Evolutionary conservation across 2,329 filamentous ascomycete genomes (phyloP).

Genomic region (Ceratocystis variospora): DNA sequence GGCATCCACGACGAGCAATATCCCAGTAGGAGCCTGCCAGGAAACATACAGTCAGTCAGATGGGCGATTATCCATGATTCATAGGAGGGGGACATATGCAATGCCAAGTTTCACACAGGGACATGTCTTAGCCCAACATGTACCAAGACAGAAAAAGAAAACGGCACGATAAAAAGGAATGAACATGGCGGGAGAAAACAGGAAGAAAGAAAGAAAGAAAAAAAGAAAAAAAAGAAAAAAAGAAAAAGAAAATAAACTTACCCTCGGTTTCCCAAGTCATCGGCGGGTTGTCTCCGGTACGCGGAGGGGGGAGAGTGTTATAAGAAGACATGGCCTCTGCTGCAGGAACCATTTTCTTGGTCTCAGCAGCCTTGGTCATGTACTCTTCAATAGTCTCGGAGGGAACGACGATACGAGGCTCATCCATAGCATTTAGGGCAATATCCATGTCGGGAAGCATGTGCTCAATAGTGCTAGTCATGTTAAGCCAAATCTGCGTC

Average conservation of each 20-base stretch:
- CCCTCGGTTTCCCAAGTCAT: constrained; percentile 40
- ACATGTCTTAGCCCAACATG: background rate
- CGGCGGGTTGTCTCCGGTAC: constrained; percentile 23
- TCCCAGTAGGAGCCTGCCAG: constrained; percentile 40
- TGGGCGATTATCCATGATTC: background rate
- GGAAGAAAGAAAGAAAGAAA: background rate
- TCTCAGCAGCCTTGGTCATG: constrained; percentile 39
- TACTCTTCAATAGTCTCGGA: constrained; percentile 46
- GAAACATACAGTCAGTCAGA: background rate
- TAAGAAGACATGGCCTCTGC: constrained; percentile 35
- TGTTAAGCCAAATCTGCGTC: constrained; percentile 42
- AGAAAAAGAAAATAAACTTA: constrained; percentile 24
- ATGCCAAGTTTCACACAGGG: background rate
- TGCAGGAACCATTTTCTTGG: constrained; percentile 31
- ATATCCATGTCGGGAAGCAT: constrained; percentile 54
- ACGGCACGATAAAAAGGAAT: background rate
- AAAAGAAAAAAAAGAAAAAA: background rate
- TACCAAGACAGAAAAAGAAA: background rate
- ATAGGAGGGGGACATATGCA: background rate
- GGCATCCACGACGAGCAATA: constrained; percentile 45
- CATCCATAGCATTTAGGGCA: constrained; percentile 53
- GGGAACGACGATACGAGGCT: constrained; percentile 48
- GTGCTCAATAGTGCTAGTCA: constrained; percentile 40
- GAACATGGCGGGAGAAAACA: background rate
- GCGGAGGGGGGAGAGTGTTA: constrained; percentile 29